These are phyloP conservation scores for Bruguiera gymnorhiza DNA, from an alignment of 345 rosid species.

Conservation along the genomic window DNA sequence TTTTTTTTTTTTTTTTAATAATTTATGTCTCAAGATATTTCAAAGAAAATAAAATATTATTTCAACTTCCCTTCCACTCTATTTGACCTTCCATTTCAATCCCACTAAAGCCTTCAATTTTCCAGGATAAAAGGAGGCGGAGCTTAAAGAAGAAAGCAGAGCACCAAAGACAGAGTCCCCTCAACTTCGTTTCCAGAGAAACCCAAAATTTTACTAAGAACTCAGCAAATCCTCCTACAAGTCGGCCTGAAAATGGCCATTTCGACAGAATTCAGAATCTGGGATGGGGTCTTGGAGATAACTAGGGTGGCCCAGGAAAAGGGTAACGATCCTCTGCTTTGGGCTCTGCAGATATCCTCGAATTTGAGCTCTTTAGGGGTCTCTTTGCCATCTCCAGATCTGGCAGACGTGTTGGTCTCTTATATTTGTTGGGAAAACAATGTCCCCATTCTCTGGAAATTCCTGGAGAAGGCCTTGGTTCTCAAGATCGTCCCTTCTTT, in stretches of 20 bases:
- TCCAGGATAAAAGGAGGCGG: too few relatives aligned
- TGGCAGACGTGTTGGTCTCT: slow-evolving; percentile 20
- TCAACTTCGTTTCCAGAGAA: too few relatives aligned
- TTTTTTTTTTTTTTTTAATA: not conserved
- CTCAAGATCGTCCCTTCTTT: slow-evolving; percentile 24
- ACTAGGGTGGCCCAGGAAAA: slow-evolving; percentile 58
- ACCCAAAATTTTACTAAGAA: too few relatives aligned
- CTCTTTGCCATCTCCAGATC: slow-evolving; percentile 28
- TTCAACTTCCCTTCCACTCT: slow-evolving; percentile 5
- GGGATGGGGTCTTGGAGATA: slow-evolving; percentile 34
- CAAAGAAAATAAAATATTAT: not conserved
- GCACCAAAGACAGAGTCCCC: too few relatives aligned
- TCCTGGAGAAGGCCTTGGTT: slow-evolving; percentile 30
- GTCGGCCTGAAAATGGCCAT: not conserved
- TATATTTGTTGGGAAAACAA: slow-evolving; percentile 35
- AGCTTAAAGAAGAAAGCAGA: too few relatives aligned
- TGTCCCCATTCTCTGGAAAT: slow-evolving; percentile 29
- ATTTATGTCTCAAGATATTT: too few relatives aligned
- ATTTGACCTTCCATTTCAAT: not conserved
- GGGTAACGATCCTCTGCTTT: slow-evolving; percentile 56
- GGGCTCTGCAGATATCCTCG: slow-evolving; percentile 61
- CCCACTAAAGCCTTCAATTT: too few relatives aligned
- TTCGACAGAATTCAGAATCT: not conserved
- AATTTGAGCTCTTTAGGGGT: slow-evolving; percentile 47
- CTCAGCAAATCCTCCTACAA: not conserved